phyloP scores from a whole-genome alignment of 1,139 yeast genomes.

The Ogataea hybrid region DNA sequence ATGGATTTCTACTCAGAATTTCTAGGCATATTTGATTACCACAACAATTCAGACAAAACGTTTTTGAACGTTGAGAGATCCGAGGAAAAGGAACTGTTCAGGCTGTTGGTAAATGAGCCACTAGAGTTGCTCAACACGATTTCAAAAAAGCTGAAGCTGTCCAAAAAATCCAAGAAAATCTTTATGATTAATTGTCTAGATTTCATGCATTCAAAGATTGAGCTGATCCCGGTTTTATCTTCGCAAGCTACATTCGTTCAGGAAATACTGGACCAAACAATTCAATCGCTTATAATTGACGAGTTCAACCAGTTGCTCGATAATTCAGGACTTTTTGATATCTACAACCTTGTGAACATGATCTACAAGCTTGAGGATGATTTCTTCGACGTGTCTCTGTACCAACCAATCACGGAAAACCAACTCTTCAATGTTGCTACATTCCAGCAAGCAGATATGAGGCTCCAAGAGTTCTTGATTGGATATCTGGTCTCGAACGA shows the following conservation, averaged over 20 bases:
- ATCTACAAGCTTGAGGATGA: conserved; percentile 61
- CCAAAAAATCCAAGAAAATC: conserved; percentile 35
- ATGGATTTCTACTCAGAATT: conserved; percentile 52
- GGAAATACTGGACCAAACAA: conserved; percentile 35
- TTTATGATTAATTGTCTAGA: conserved; percentile 60
- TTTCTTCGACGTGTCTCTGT: conserved; percentile 52
- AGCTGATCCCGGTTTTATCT: conserved; percentile 42
- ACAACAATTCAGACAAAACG: conserved; percentile 35
- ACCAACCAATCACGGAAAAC: conserved; percentile 64
- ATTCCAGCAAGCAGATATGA: conserved; percentile 41
- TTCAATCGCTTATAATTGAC: conserved; percentile 35
- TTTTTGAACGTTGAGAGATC: conserved; percentile 39
- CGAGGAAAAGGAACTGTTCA: conserved; percentile 36
- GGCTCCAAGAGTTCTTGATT: conserved; percentile 53
- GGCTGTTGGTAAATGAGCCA: conserved; percentile 48
- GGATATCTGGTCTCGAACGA: conserved; percentile 59
- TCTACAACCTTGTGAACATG: conserved; percentile 64
- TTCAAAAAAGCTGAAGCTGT: conserved; percentile 29
- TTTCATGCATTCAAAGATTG: conserved; percentile 51
- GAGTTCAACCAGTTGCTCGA: conserved; percentile 39
- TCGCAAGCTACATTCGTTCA: conserved; percentile 36
- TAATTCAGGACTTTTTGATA: conserved; percentile 52
- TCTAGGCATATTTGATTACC: conserved; percentile 48
- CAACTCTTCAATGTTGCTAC: conserved; percentile 49
- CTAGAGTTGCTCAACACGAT: conserved; percentile 39